Base-by-base conservation (phyloP, 208 protist genomes). In the Leishmania major region DNA sequence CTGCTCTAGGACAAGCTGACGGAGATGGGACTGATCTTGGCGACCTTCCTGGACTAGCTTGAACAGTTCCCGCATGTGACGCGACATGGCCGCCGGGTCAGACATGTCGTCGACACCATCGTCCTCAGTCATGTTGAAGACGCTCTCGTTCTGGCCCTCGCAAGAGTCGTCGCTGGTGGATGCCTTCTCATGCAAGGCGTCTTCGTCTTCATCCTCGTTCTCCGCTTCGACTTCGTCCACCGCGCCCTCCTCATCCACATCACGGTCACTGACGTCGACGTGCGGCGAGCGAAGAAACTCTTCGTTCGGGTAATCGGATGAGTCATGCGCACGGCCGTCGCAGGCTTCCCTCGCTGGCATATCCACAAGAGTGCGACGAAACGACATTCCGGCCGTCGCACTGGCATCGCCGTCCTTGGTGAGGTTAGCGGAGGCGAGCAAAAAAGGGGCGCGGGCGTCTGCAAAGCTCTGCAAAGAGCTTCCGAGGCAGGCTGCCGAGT, bases 111-210 rank as follows among this genome's bases (percentile, higher is more conserved):
- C 87, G 25, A 78, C 77, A 6, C 51, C 84, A 25, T 87, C 84
- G 78, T 88, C 83, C 59, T 86, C 83, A 1, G 83, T 86, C 70
- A 85, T 87, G 77, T 87, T 85, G 74, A 84, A 82, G 43, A 87
- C 81, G 79, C 88, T 91, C 28, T 88, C 86, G 67, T 91, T 89
- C 67, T 89, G 80, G 10, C 79, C 85, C 5, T 87, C 88, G 70
- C 87, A 77, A 6, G 87, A 87, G 78, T 82, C 84, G 64, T 80
- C 78, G n/a, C 43, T 77, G 13, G 59, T 78, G 71, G 80, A 80
- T 57, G 71, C 77, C 75, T 83, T 87, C 22, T 75, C 82, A 37
- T 59, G 70, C 35, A 35, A 45, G 5, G 69, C 62, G 35, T 89
- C 80, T 69, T 76, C 82, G 19, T 83, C 82, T 8, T 77, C 85